Conservation (phyloP, 2,329 filamentous ascomycete genomes). For the Hymenoscyphus fraxineus region DNA sequence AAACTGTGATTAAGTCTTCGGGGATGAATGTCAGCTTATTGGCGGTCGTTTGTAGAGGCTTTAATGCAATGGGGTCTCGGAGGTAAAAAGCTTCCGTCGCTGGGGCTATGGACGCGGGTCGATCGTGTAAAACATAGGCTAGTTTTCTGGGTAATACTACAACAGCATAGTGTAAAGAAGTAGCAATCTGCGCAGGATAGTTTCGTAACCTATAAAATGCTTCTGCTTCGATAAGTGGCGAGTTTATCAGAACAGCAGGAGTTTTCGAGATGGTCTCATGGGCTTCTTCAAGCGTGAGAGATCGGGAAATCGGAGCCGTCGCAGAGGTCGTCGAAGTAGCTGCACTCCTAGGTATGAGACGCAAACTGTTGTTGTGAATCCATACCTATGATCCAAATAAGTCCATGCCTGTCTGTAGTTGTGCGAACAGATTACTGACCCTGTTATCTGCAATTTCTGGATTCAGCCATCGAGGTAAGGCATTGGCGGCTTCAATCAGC, state of each 20-base stretch:
- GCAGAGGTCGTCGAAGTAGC: slow-evolving; percentile 38
- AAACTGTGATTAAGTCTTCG: slow-evolving; percentile 72
- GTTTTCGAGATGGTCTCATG: slow-evolving; percentile 54
- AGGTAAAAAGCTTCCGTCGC: slow-evolving; percentile 91
- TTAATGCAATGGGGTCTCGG: slow-evolving; percentile 73
- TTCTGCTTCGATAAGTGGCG: slow-evolving; percentile 74
- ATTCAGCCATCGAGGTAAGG: slow-evolving; percentile 83
- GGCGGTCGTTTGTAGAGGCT: slow-evolving; percentile 57
- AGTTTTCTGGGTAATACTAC: slow-evolving; percentile 76
- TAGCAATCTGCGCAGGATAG: slow-evolving; percentile 72
- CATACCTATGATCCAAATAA: slow-evolving; percentile 55
- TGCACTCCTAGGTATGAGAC: slow-evolving; percentile 61
- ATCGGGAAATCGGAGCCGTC: slow-evolving; percentile 36
- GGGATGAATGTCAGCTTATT: slow-evolving; percentile 64
- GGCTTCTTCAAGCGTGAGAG: slow-evolving; percentile 62
- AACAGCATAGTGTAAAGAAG: slow-evolving; percentile 72
- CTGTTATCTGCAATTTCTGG: slow-evolving; percentile 85
- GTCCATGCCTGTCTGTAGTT: not conserved
- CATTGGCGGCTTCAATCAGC: slow-evolving; percentile 86
- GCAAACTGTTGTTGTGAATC: slow-evolving; percentile 74
- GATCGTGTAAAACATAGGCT: slow-evolving; percentile 72
- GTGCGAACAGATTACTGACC: slow-evolving; percentile 35
- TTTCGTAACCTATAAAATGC: slow-evolving; percentile 85
- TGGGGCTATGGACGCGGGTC: slow-evolving; percentile 73
- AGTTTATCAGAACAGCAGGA: slow-evolving; percentile 61